Base-by-base conservation (phyloP, 352 stramenopile genomes). In the Phytopythium oedochilum region DNA sequence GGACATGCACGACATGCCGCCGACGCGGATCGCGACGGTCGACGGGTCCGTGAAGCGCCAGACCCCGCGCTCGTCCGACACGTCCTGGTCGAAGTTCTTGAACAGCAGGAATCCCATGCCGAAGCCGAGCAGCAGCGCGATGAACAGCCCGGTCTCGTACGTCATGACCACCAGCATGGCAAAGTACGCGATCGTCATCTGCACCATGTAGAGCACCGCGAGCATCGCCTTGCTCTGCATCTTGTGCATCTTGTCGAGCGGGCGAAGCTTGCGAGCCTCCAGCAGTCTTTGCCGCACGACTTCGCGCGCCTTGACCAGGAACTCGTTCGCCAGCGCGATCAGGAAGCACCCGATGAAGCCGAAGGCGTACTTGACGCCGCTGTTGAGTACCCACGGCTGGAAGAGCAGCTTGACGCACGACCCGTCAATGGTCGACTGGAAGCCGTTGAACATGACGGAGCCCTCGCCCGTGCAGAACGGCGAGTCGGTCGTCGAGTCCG, bases 1-100 rank as follows among this genome's bases (percentile, higher is more conserved):
- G 22, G 93, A 90, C 63, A 92, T 79, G 25, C 75, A 86, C 17
- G 76, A 97, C 79, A 97, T 97, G 45, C 92, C 90, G 46, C 95
- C 83, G 6, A 98, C 75, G 46, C 71, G 68, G 25, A 96, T 73
- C 14, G 73, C 59, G 40, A 94, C 71, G 12, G 75, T 89, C n/a
- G 79, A 86, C 58, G 71, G 71, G 45, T 89, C 75, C 14, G 49
- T 84, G 59, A 78, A 89, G 20, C 79, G 75, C 79, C 79, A 89
- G 44, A 73, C 73, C 14, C 79, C 82, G 38, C 78, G 82, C 61
- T 88, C 80, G 48, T 83, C 64, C 12, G 78, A 81, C 43, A 88
- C 61, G 18, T 90, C 75, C 9, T 64, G 72, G 35, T 94, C 81
- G 0, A 80, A 90, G 63, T 94, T 80, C 60, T 94, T 94, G 53